Conservation (phyloP, 495 filamentous ascomycete genomes). For the Baudoinia panamericana region DNA sequence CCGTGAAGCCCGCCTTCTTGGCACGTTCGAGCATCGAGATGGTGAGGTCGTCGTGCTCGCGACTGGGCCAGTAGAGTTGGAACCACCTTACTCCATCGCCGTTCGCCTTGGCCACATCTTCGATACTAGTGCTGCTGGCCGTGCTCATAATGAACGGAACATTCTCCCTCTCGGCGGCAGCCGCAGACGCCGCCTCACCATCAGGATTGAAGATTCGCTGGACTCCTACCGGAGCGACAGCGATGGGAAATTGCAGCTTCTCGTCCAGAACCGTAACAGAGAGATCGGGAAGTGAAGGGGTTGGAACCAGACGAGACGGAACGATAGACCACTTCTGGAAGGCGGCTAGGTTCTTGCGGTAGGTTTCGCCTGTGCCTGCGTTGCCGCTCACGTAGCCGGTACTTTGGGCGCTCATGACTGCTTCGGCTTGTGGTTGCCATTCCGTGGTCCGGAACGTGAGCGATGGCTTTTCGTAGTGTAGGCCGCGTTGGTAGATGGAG, state of each 20-base stretch:
- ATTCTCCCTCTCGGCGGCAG: constrained; percentile 39
- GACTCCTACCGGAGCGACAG: constrained; percentile 27
- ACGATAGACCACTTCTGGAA: constrained; percentile 32
- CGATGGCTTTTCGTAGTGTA: constrained; percentile 25
- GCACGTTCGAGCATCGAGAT: constrained; percentile 48
- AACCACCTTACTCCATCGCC: constrained; percentile 37
- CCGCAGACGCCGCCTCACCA: constrained; percentile 38
- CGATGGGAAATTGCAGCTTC: constrained; percentile 15
- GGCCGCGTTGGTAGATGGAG: constrained; percentile 27
- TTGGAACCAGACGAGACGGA: not conserved
- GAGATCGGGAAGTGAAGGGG: not conserved
- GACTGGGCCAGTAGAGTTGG: constrained; percentile 55
- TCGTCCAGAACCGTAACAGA: not conserved
- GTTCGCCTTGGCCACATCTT: constrained; percentile 35
- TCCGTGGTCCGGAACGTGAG: constrained; percentile 28
- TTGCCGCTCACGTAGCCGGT: constrained; percentile 30
- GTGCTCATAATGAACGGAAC: constrained; percentile 44
- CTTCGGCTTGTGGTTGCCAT: constrained; percentile 26
- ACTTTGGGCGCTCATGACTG: constrained; percentile 27
- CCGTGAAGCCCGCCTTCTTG: constrained; percentile 41
- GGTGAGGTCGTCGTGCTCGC: constrained; percentile 42
- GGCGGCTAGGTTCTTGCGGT: constrained; percentile 30
- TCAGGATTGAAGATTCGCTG: constrained; percentile 25
- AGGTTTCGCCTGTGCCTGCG: constrained; percentile 32
- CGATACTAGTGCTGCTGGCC: constrained; percentile 31